These are phyloP conservation scores for Naganishia randhawae DNA, from an alignment of 768 basidiomycete genomes.

Conservation along the genomic window DNA sequence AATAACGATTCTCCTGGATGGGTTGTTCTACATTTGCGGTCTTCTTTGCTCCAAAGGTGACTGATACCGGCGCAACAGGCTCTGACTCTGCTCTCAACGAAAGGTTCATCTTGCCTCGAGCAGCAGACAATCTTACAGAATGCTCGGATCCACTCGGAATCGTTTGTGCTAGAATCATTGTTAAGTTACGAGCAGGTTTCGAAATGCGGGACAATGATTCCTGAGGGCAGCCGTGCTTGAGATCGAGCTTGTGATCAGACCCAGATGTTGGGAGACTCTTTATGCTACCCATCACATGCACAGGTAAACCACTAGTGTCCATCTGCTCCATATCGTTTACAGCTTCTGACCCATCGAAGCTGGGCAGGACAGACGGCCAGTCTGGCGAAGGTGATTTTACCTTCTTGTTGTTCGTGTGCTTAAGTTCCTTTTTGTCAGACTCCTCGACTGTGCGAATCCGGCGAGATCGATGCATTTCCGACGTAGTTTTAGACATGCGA, in stretches of 20 bases:
- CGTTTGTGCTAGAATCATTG: background rate
- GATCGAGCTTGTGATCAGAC: background rate
- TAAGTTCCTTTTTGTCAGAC: background rate
- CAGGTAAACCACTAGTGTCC: background rate
- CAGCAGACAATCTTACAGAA: background rate
- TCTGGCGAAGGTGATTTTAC: background rate
- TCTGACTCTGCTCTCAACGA: too few relatives aligned
- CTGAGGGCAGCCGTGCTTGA: background rate
- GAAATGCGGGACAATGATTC: background rate
- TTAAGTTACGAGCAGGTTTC: background rate
- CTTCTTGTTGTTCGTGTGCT: background rate
- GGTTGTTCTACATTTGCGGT: background rate
- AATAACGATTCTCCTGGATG: background rate
- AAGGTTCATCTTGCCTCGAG: too few relatives aligned
- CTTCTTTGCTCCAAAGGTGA: background rate
- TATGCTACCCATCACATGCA: background rate
- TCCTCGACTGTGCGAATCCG: too few relatives aligned
- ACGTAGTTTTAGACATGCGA: background rate
- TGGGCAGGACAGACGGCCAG: constrained; percentile 9
- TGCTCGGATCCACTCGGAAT: background rate
- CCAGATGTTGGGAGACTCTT: background rate
- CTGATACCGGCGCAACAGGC: too few relatives aligned
- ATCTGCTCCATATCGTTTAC: background rate
- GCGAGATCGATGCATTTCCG: background rate
- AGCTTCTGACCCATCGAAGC: background rate